phyloP scores from a whole-genome alignment of 768 basidiomycete species.

The Russula abietina region DNA sequence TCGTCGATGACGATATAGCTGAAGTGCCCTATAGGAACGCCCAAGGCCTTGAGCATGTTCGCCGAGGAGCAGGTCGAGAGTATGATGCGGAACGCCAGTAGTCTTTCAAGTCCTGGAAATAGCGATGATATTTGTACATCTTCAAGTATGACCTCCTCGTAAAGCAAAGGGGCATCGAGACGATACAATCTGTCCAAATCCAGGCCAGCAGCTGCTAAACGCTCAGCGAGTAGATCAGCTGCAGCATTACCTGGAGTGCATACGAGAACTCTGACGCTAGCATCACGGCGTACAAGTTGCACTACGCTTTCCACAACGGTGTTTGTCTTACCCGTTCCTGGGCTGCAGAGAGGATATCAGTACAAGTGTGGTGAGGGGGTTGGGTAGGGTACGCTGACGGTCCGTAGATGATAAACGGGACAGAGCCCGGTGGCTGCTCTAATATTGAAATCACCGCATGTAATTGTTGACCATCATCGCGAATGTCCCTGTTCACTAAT shows the following conservation, averaged over 20 bases:
- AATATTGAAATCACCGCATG: conserved; percentile 44
- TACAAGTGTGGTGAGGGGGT: neutral
- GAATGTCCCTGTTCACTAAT: conserved; percentile 42
- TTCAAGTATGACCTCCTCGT: conserved; percentile 33
- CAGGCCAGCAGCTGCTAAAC: conserved; percentile 25
- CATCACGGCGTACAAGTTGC: conserved; percentile 30
- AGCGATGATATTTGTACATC: conserved; percentile 34
- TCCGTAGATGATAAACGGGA: conserved; percentile 57
- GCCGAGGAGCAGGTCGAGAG: conserved; percentile 55
- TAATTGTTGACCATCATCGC: conserved; percentile 42
- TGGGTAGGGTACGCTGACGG: conserved; percentile 39
- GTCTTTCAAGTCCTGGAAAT: conserved; percentile 32
- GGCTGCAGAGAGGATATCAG: conserved; percentile 26
- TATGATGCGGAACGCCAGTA: conserved; percentile 45
- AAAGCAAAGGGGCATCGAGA: conserved; percentile 45
- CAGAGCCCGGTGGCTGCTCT: conserved; percentile 38
- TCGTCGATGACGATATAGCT: conserved; percentile 60
- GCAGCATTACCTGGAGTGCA: conserved; percentile 36
- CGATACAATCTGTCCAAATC: conserved; percentile 40
- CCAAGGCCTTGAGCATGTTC: conserved; percentile 42
- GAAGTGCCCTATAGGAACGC: conserved; percentile 48
- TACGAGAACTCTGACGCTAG: conserved; percentile 29
- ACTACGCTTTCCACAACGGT: conserved; percentile 35
- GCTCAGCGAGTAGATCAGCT: conserved; percentile 32
- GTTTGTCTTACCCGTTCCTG: conserved; percentile 39